phyloP scores from a whole-genome alignment of 1,284 basidiomycete species.

The Cryptococcus deneoformans region DNA sequence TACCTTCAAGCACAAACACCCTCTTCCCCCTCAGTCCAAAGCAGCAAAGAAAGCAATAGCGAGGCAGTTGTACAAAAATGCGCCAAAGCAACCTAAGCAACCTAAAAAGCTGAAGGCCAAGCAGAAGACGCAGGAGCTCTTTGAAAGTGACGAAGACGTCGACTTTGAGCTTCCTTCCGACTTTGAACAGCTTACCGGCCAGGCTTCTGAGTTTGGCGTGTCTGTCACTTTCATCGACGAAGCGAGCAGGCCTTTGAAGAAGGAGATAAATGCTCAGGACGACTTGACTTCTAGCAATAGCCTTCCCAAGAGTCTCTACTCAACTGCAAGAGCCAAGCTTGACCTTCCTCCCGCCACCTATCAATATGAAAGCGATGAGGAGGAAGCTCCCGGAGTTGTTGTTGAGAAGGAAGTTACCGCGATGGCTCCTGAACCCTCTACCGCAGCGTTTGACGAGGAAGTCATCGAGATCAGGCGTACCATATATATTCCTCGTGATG shows the following conservation, averaged over 20 bases:
- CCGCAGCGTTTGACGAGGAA: not conserved
- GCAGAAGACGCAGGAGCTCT: not conserved
- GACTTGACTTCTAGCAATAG: not conserved
- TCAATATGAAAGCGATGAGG: not conserved
- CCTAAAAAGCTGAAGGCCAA: not conserved
- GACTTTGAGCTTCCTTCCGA: not conserved
- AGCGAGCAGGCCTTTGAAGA: not conserved
- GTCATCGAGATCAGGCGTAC: not conserved
- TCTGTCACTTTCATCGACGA: not conserved
- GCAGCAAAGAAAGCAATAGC: not conserved
- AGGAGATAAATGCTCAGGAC: not conserved
- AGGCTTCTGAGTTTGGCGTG: not conserved
- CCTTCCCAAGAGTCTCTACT: not conserved
- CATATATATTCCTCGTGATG: not conserved
- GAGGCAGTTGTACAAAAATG: not conserved
- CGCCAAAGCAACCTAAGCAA: not conserved
- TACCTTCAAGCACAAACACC: not conserved
- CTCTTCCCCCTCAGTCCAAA: not conserved
- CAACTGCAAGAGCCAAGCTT: not conserved
- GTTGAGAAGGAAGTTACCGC: not conserved
- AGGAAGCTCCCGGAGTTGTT: not conserved
- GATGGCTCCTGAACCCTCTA: not conserved
- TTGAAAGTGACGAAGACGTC: not conserved
- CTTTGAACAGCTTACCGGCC: not conserved
- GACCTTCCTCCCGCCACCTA: not conserved